Evolutionary conservation across 2,329 filamentous ascomycete species (phyloP).

Genomic region (Calonectria leucothoes): DNA sequence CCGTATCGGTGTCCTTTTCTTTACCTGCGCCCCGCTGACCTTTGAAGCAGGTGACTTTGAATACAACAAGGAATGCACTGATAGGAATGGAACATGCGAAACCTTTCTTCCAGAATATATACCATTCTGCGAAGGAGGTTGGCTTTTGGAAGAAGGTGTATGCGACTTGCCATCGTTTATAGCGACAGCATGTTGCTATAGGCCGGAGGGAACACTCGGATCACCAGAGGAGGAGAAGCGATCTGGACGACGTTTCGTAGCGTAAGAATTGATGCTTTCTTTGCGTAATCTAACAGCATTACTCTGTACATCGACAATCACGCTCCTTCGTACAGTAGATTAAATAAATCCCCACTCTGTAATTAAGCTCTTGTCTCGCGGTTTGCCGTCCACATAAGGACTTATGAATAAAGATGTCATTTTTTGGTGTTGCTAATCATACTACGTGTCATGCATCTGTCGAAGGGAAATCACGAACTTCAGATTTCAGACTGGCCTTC

Average conservation of each 20-base stretch:
- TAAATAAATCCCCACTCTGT: neutral
- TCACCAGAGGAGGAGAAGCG: neutral
- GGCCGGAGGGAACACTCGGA: neutral
- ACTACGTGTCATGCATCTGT: neutral
- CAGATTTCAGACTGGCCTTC: neutral
- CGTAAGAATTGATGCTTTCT: neutral
- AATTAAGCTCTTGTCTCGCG: accelerated
- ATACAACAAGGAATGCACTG: neutral
- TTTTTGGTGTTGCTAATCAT: neutral
- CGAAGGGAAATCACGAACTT: neutral
- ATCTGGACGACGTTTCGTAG: neutral
- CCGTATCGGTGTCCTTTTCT: neutral
- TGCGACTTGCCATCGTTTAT: neutral
- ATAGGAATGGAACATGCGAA: neutral
- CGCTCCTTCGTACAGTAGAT: neutral
- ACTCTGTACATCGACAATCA: too few species aligned
- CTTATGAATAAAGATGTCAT: neutral
- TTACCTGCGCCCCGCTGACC: neutral
- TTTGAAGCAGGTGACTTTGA: neutral
- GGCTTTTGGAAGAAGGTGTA: neutral
- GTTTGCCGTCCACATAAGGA: neutral
- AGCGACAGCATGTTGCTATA: neutral
- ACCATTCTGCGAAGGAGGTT: neutral
- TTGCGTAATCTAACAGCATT: too few species aligned
- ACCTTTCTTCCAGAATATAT: neutral